Base-by-base conservation (phyloP, 2,329 filamentous ascomycete genomes). In the Fusarium continuum region DNA sequence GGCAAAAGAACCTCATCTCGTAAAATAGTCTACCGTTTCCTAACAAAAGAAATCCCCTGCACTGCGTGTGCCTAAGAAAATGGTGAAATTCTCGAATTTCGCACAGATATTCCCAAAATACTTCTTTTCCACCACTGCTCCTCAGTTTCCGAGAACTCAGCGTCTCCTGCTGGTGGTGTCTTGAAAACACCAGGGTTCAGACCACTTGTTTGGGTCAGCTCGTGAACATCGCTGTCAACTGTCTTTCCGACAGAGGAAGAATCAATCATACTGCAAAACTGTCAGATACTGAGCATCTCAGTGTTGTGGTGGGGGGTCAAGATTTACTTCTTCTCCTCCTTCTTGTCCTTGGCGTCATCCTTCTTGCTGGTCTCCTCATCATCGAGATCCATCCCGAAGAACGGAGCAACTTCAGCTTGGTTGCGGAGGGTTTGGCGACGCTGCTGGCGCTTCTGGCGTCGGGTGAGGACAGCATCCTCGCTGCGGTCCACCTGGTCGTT, bases 401-500 rank as follows among this genome's bases (percentile, higher is more conserved):
- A 41, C 0, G 19, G 40, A 0, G 52, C 32, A 2, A 64, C 14
- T 10, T 60, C 59, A 0, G 53, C 32, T 13, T 40, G 35, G 5
- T 49, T 36, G 1, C 60, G 54, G 0, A 53, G 32, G 5, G 29
- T 64, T 5, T 44, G 34, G 0, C 60, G 60, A 0, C 48, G 46
- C 8, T 22, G 28, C 6, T 35, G 49, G 0, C 60, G 53, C 4
- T 47, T 29, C 2, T 61, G 38, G 1, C 36, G 35, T 1, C 46
- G 41, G 3, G 34, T 59, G 6, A 32, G 3, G 0, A 7, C 14
- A 0, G 31, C 41, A 0, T 60, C 41, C 0, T 29, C 0, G 6
- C 40, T 48, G 0, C 57, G 47, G 1, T 61, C 57, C 0, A 61
- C 22, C 0, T 7, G 3, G 0, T 20, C 13, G 1, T 61, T 61